A percentile compares a stretch with the other conserved stretches of the same genome.
Conservation (phyloP, 169 alveolate species). For the Sarcocystis neurona region DNA sequence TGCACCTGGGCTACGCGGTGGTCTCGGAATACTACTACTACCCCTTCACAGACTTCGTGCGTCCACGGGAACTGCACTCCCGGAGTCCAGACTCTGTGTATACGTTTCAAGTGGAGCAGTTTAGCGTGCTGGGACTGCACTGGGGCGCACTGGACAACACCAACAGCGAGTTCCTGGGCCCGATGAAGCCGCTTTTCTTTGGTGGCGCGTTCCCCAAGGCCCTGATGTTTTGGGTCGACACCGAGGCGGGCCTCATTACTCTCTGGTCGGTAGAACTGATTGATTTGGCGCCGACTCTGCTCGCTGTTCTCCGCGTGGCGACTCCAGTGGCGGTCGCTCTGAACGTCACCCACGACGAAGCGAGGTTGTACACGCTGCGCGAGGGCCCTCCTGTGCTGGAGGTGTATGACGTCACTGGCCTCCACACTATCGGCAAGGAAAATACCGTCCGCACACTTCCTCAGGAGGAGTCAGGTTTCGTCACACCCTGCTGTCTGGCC, state of each 20-base stretch:
- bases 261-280: background rate
- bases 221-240: constrained; percentile 32
- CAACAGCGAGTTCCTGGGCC: background rate
- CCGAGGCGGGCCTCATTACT: background rate
- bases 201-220: constrained; percentile 37
- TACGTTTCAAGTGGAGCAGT: background rate
- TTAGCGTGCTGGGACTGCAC: constrained; percentile 41
- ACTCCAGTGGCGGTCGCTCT: background rate
- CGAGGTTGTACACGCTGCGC: background rate
- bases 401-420: constrained; percentile 20
- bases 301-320: background rate
- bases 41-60: background rate
- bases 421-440: background rate
- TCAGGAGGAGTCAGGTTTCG: background rate
- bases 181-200: background rate
- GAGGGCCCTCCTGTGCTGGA: background rate
- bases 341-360: background rate
- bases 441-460: background rate
- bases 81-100: background rate
- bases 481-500: background rate
- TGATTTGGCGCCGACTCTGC: constrained; percentile 17
- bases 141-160: background rate
- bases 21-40: background rate
- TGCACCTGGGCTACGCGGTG: background rate
- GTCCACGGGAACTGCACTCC: background rate